phyloP scores from a whole-genome alignment of 1,284 basidiomycete genomes.

The Apiotrichum akiyoshidainum region DNA sequence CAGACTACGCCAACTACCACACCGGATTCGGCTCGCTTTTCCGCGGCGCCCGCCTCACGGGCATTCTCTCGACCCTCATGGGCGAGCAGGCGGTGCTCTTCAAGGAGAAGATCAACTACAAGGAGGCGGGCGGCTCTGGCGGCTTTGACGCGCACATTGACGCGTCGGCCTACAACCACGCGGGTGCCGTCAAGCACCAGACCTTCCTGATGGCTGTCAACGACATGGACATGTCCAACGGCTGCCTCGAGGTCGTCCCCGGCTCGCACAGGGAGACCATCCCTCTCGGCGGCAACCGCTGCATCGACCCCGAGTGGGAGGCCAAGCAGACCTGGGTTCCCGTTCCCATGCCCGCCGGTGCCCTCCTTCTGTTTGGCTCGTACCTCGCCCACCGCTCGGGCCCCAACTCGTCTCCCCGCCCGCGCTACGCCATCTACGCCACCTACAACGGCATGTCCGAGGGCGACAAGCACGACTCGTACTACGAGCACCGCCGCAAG shows the following conservation, averaged over 20 bases:
- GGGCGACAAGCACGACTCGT: conserved; percentile 40
- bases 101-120: conserved; percentile 49
- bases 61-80: conserved; percentile 29
- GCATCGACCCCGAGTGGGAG: conserved; percentile 38
- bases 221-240: conserved; percentile 37
- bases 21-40: conserved; percentile 32
- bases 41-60: conserved; percentile 27
- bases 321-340: conserved; percentile 32
- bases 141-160: conserved; percentile 45
- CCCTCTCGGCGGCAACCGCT: conserved; percentile 32
- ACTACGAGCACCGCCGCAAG: conserved; percentile 39
- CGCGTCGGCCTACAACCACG: conserved; percentile 32
- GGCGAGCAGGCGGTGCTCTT: conserved; percentile 36
- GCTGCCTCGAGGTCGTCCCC: conserved; percentile 41
- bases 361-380: conserved; percentile 38
- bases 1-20: conserved; percentile 38
- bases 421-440: conserved; percentile 42
- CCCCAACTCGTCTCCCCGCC: conserved; percentile 31
- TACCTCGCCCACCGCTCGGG: conserved; percentile 44
- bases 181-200: conserved; percentile 27
- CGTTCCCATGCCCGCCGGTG: conserved; percentile 38
- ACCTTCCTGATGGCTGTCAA: conserved; percentile 43
- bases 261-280: conserved; percentile 32
- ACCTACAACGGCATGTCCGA: conserved; percentile 39
- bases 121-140: conserved; percentile 34